Evolutionary conservation across 495 filamentous ascomycete species (phyloP), one percentile per base, ranked within the genome.

Genomic region (Aspergillus incahuasiensis): DNA sequence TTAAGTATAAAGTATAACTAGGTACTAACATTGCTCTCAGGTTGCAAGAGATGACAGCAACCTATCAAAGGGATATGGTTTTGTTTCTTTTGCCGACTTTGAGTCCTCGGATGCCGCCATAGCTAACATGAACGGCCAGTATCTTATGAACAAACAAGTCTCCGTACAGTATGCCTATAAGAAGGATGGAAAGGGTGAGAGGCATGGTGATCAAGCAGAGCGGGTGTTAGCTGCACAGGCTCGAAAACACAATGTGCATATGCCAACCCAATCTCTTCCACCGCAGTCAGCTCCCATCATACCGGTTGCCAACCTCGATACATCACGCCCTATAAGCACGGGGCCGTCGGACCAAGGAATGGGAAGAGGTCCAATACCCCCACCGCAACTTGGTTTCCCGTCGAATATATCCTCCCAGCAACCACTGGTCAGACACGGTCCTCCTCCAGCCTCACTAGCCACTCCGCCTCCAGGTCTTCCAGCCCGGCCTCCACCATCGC

Each of bases 91-190:
- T 66, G 85, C 87, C 63, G 87, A 88, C 58, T 98, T 98, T 68
- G 94, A 98, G 70, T 90, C 91, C 55, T 92, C 90, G 19, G 94
- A 98, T 63, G 87, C 89, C 54, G 95, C 94, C 25, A 88, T 95
- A 52, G 77, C 83, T 48, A 90, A 90, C 63, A 96, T 98, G 92
- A 89, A 97, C 68, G 90, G 91, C 50, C 92, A 97, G 70, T 96
- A 91, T 71, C 81, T 98, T 47, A 94, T 95, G 83, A 96, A 96
- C 75, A 96, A 96, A 72, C 86, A 94, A 64, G 85, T 96, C 61
- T 88, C 86, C 2, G 95, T 97, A 40, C 92, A 98, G 68, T 98
- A 98, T 70, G 94, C 94, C 39, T 98, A 96, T 79, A 98, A 98
- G 80, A 97, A 97, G 71, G 95, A 98, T 64, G 94, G 95, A 41